Base-by-base conservation (phyloP, 805 yeast genomes). In the Cyberlindnera bimundalis region DNA sequence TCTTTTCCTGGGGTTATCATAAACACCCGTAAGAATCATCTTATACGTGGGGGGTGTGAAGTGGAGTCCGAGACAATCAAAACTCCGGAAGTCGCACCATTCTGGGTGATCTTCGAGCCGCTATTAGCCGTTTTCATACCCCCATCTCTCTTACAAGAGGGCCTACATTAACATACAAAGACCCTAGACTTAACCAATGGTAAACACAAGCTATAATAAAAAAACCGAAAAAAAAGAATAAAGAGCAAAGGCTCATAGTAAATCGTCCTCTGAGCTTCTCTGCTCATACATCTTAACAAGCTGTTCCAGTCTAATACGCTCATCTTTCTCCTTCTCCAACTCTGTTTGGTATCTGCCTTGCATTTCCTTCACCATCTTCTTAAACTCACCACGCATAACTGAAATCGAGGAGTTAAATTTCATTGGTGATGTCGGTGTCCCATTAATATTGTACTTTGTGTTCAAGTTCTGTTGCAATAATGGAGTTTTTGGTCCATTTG, bases 321-420 rank as follows among this genome's bases (percentile, higher is more conserved):
- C 69, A n/a, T 68, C 60, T 31, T 77, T 68, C 58, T 81, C 87
- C 47, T 71, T 70, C 27, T 68, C 66, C 33, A 84, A 58, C 47
- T 81, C 84, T 10, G 64, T 53, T 48, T 81, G 86, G 52, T 80
- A 78, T 42, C 70, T 77, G 33, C 71, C 74, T 46, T 80, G 85
- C 42, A 82, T 74, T 29, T 78, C 79, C 17, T 70, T 64, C 5
- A 83, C 78, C 36, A 82, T 64, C 51, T 77, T 80, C 59, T 76
- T 82, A 64, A 83, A 84, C 59, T 84, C 89, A 46, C 75, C 70
- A 42, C 86, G 67, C 60, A 84, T 64, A 3, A 82, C 78, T 0
- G 80, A 73, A 28, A 75, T 75, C 47, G 57, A 50, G 1, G 73
- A 65, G 34, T 62, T 63, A 44, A 64, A 53, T 31, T 51, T 55